phyloP scores from a whole-genome alignment of 805 yeast species.

The Yamadazyma scolyti region DNA sequence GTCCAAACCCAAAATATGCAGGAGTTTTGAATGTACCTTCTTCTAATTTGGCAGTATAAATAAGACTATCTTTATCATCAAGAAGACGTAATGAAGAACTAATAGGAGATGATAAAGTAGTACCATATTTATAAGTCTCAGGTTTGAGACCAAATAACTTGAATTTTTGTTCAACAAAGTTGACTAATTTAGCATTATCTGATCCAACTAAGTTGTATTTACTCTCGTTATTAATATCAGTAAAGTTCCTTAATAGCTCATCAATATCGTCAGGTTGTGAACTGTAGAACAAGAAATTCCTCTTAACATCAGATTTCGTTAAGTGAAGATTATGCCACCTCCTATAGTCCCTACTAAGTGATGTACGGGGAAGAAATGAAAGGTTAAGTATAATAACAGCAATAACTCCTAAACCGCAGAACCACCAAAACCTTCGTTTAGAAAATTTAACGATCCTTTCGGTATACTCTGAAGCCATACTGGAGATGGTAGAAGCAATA shows the following conservation, averaged over 20 bases:
- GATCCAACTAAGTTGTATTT: constrained; percentile 20
- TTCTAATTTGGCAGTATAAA: constrained; percentile 21
- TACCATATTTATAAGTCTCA: constrained; percentile 11
- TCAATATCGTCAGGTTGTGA: constrained; percentile 23
- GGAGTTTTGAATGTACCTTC: constrained; percentile 19
- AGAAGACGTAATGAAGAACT: constrained; percentile 22
- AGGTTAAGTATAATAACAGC: constrained; percentile 57
- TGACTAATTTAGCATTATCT: constrained; percentile 21
- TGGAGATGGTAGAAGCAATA: too few species aligned
- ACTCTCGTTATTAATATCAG: constrained; percentile 17
- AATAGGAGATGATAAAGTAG: constrained; percentile 19
- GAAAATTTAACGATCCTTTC: constrained; percentile 15
- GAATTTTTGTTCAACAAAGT: constrained; percentile 23
- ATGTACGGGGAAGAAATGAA: constrained; percentile 79
- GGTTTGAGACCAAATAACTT: constrained; percentile 25
- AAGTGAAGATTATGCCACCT: constrained; percentile 64
- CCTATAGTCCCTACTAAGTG: constrained; percentile 75
- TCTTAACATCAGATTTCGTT: constrained; percentile 66
- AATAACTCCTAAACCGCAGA: constrained; percentile 45
- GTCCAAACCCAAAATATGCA: constrained; percentile 24
- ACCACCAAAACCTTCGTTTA: constrained; percentile 42
- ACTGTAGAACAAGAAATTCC: constrained; percentile 47
- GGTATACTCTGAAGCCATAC: too few species aligned
- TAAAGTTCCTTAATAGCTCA: constrained; percentile 25
- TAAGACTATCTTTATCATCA: constrained; percentile 16